Evolutionary conservation across 257 asterid species (phyloP).

Genomic region (Solanum paucissectum): DNA sequence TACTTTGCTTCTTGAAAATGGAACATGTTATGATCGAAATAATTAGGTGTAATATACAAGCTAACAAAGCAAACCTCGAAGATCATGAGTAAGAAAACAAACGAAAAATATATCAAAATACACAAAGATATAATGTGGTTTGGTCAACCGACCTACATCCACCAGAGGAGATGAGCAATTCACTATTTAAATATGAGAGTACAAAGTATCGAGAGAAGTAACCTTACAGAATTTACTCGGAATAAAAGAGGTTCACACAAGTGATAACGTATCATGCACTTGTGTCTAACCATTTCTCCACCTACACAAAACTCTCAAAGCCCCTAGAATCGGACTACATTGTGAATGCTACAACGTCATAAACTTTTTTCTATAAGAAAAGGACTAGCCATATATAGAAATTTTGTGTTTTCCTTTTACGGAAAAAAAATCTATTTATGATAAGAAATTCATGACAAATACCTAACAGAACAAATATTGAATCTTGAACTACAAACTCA

Average conservation of each 20-base stretch:
- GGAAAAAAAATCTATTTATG: too few species aligned
- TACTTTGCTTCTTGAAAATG: too few species aligned
- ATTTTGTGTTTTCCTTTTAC: too few species aligned
- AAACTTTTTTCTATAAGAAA: not conserved
- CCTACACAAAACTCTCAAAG: not conserved
- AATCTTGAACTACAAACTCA: not conserved
- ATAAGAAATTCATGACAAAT: too few species aligned
- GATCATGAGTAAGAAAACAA: not conserved
- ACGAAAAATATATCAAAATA: too few species aligned
- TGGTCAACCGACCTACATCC: not conserved
- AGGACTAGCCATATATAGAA: not conserved
- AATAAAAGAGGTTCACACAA: not conserved
- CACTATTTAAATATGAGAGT: not conserved
- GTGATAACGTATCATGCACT: not conserved
- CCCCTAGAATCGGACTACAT: not conserved
- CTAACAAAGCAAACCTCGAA: not conserved
- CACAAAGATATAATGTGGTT: not conserved
- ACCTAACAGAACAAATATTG: not conserved
- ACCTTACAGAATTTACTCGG: not conserved
- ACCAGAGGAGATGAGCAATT: not conserved
- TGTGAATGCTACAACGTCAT: not conserved
- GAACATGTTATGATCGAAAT: too few species aligned
- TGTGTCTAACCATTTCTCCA: not conserved
- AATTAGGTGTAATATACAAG: too few species aligned
- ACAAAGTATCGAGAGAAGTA: not conserved